A percentile compares a stretch with the other conserved stretches of the same genome.
These are phyloP conservation scores for Arctium lappa DNA, from an alignment of 129 eudicot species.

Conservation along the genomic window DNA sequence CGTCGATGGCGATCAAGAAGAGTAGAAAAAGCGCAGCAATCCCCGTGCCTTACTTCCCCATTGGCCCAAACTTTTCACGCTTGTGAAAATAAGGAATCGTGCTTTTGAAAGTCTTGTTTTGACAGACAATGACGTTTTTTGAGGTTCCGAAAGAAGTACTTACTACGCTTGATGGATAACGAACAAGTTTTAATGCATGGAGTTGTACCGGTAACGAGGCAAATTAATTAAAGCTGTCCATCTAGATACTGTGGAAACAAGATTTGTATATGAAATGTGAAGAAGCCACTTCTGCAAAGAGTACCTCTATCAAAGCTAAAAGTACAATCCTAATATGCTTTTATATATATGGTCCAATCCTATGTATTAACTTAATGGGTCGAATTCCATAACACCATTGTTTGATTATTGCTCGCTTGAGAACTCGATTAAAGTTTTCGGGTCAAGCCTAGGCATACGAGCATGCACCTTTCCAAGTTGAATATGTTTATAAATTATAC, in stretches of 20 bases:
- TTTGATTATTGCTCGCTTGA: too few relatives aligned
- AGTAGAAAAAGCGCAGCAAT: conserved; percentile 8
- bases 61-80: conserved; percentile 15
- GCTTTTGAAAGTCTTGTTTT: neutral
- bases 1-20: conserved; percentile 1
- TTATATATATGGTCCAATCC: too few relatives aligned
- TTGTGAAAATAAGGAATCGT: conserved; percentile 18
- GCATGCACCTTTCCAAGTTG: neutral
- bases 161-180: neutral
- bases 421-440: neutral
- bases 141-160: neutral
- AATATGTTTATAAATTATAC: neutral
- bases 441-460: neutral
- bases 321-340: too few relatives aligned
- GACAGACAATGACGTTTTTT: neutral
- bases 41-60: conserved; percentile 24
- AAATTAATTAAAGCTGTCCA: neutral
- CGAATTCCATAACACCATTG: neutral
- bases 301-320: too few relatives aligned
- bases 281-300: too few relatives aligned
- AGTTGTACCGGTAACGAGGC: neutral
- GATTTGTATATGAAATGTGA: too few relatives aligned
- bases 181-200: neutral
- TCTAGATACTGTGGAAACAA: too few relatives aligned
- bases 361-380: neutral